A percentile compares a stretch with the other conserved stretches of the same genome.
phyloP scores from a whole-genome alignment of 2,329 filamentous ascomycete genomes.

The Emericellopsis cladophorae region DNA sequence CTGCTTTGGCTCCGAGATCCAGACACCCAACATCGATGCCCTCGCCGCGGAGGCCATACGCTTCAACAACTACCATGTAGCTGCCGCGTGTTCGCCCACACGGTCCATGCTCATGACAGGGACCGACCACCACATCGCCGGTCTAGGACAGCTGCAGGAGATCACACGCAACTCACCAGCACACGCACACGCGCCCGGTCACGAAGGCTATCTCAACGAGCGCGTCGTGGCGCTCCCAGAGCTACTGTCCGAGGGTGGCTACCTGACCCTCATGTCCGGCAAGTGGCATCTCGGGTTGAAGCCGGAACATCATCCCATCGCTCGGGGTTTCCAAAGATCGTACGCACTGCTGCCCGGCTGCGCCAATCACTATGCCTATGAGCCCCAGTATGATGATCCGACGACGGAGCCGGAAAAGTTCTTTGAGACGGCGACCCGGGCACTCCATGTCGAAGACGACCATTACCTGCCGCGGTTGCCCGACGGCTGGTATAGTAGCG shows the following conservation, averaged over 20 bases:
- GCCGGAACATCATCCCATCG: slow-evolving; percentile 26
- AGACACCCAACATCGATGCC: slow-evolving; percentile 15
- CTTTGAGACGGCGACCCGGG: background rate
- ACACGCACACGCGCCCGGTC: slow-evolving; percentile 9
- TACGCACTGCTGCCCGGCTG: slow-evolving; percentile 42
- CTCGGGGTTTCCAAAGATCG: slow-evolving; percentile 38
- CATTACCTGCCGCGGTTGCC: slow-evolving; percentile 22
- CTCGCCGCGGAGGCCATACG: slow-evolving; percentile 34
- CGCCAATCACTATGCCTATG: slow-evolving; percentile 22
- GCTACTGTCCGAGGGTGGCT: slow-evolving; percentile 15
- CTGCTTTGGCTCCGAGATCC: slow-evolving; percentile 18
- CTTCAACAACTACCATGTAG: slow-evolving; percentile 48
- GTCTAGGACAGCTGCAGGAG: slow-evolving; percentile 41
- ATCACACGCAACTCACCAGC: slow-evolving; percentile 8
- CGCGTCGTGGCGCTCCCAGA: slow-evolving; percentile 14
- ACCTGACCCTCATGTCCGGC: slow-evolving; percentile 15
- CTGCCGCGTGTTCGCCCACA: slow-evolving; percentile 44
- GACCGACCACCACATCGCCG: slow-evolving; percentile 41
- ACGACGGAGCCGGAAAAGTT: slow-evolving; percentile 13
- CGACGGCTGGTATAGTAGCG: slow-evolving; percentile 37
- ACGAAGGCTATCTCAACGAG: slow-evolving; percentile 18
- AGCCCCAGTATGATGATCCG: slow-evolving; percentile 10
- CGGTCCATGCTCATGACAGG: slow-evolving; percentile 47
- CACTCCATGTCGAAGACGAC: slow-evolving; percentile 15
- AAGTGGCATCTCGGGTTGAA: slow-evolving; percentile 33